These are phyloP conservation scores for Dioszegia crocea DNA, from an alignment of 768 basidiomycete species.

Conservation along the genomic window DNA sequence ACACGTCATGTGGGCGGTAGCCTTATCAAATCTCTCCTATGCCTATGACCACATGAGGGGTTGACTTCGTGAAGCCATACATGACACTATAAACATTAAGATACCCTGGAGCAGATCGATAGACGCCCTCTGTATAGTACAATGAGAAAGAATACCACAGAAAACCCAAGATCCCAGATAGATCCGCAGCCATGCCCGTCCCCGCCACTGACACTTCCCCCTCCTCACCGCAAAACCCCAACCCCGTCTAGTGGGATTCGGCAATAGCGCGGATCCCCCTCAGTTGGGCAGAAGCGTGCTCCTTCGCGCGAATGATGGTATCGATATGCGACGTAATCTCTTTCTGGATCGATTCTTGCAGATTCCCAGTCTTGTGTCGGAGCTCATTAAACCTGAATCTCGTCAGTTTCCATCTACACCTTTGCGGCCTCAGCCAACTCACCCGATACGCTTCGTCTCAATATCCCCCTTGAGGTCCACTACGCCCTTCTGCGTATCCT, in stretches of 20 bases:
- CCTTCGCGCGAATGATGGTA: constrained; percentile 42
- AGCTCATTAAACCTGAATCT: constrained; percentile 35
- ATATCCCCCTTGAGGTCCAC: constrained; percentile 29
- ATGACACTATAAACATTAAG: too few species aligned
- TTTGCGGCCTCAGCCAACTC: constrained; percentile 13
- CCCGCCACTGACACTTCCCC: too few species aligned
- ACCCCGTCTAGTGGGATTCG: constrained; percentile 23
- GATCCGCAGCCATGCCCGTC: too few species aligned
- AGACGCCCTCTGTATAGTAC: not conserved
- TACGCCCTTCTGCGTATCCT: constrained; percentile 46
- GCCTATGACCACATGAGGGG: not conserved
- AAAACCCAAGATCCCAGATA: not conserved
- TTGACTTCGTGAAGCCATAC: too few species aligned
- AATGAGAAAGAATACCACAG: not conserved
- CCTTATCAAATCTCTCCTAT: not conserved
- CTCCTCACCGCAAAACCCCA: too few species aligned
- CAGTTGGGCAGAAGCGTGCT: constrained; percentile 39
- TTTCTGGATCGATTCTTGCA: constrained; percentile 30
- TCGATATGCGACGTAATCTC: constrained; percentile 40
- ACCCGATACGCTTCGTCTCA: constrained; percentile 45
- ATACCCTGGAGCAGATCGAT: too few species aligned
- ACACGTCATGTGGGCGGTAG: not conserved
- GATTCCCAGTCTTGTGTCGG: constrained; percentile 30
- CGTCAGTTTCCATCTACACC: not conserved
- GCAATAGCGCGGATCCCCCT: constrained; percentile 37